Percentiles rank a stretch among this genome's conserved stretches.
phyloP scores from a whole-genome alignment of 2,329 filamentous ascomycete genomes.

The Endoconidiophora laricicola region DNA sequence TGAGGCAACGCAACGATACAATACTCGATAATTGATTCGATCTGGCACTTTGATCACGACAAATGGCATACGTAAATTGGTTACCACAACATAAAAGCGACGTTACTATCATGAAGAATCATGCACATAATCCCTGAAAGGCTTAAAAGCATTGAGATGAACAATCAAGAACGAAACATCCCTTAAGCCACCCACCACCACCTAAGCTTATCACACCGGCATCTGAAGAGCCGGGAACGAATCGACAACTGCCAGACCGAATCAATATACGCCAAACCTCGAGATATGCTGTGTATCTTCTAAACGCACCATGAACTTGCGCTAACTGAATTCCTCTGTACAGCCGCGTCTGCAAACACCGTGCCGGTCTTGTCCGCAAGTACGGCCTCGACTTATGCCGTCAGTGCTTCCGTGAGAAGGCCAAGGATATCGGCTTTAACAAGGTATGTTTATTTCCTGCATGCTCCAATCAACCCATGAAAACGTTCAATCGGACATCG shows the following conservation, averaged over 20 bases:
- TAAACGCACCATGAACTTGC: not conserved
- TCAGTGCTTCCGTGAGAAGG: constrained; percentile 65
- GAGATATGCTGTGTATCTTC: not conserved
- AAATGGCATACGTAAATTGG: not conserved
- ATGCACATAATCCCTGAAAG: too few relatives aligned
- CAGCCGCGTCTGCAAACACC: constrained; percentile 69
- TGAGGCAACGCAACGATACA: too few relatives aligned
- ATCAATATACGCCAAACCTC: not conserved
- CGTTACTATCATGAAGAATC: too few relatives aligned
- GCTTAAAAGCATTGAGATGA: too few relatives aligned
- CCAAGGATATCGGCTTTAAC: constrained; percentile 55
- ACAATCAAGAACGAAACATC: too few relatives aligned
- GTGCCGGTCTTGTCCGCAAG: constrained; percentile 98
- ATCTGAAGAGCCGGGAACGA: too few relatives aligned
- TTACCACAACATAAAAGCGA: too few relatives aligned
- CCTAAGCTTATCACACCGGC: too few relatives aligned
- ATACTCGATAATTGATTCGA: not conserved
- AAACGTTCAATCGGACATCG: not conserved
- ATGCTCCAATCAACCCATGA: not conserved
- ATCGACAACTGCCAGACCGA: not conserved
- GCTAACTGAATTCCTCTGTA: constrained; percentile 9
- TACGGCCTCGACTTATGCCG: constrained; percentile 87
- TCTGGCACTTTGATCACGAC: not conserved
- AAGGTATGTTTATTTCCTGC: constrained; percentile 33
- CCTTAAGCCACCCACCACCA: too few relatives aligned